These are phyloP conservation scores for Ambrosia trifida DNA, from an alignment of 129 eudicot genomes.

Conservation along the genomic window DNA sequence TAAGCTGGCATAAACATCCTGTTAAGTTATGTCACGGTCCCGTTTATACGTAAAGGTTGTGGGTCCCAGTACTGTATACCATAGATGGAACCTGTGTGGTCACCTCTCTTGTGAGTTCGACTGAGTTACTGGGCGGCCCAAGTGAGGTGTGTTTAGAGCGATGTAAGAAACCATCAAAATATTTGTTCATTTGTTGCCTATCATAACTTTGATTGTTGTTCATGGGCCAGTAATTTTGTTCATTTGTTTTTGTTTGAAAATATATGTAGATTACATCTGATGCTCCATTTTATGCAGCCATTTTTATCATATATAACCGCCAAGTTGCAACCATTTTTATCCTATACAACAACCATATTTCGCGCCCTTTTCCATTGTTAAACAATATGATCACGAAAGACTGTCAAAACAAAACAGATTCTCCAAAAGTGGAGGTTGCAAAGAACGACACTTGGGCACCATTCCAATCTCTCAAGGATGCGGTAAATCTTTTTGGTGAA, in stretches of 20 bases:
- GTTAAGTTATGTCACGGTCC: constrained; percentile 13
- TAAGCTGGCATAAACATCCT: not conserved
- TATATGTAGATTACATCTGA: not conserved
- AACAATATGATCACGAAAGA: constrained; percentile 73
- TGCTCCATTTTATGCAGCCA: too few species aligned
- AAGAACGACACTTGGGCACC: constrained; percentile 97
- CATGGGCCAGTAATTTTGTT: not conserved
- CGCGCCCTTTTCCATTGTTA: not conserved
- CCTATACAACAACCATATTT: too few species aligned
- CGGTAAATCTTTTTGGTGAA: constrained; percentile 92
- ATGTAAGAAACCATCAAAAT: constrained; percentile 11
- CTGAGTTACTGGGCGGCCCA: not conserved
- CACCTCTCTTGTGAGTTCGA: not conserved
- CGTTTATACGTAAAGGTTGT: not conserved
- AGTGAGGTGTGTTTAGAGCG: not conserved
- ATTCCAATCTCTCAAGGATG: constrained; percentile 97
- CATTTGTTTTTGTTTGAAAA: not conserved
- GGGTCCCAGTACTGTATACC: not conserved
- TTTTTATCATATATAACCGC: too few species aligned
- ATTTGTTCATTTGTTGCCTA: not conserved
- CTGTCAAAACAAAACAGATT: constrained; percentile 55
- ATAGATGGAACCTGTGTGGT: not conserved
- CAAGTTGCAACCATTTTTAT: too few species aligned
- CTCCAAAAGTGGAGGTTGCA: constrained; percentile 76
- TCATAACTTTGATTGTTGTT: not conserved